Evolutionary conservation across 495 filamentous ascomycete genomes (phyloP).

Genomic region (Aspergillus biplanus): DNA sequence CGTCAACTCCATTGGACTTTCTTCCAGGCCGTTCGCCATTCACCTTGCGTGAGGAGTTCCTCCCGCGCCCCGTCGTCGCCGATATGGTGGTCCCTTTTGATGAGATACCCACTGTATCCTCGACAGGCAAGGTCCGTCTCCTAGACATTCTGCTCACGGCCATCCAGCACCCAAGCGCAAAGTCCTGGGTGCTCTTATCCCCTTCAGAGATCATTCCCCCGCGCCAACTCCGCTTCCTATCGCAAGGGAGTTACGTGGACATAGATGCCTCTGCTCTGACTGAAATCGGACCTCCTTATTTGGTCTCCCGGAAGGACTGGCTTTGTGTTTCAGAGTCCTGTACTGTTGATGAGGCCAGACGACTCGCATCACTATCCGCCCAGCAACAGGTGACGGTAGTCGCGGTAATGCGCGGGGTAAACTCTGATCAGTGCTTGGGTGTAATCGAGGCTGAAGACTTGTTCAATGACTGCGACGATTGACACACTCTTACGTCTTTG

Average conservation of each 20-base stretch:
- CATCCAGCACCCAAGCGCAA: slow-evolving; percentile 48
- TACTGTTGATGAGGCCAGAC: slow-evolving; percentile 37
- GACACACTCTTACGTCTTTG: slow-evolving; percentile 5
- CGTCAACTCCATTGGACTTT: slow-evolving; percentile 40
- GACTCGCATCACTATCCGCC: slow-evolving; percentile 18
- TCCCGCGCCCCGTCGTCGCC: slow-evolving; percentile 26
- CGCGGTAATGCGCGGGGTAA: slow-evolving; percentile 36
- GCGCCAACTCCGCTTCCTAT: slow-evolving; percentile 39
- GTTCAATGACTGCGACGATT: slow-evolving; percentile 26
- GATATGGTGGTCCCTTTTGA: slow-evolving; percentile 36
- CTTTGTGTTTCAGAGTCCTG: slow-evolving; percentile 36
- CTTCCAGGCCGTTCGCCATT: slow-evolving; percentile 23
- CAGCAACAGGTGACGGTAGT: slow-evolving; percentile 32
- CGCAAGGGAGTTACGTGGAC: slow-evolving; percentile 38
- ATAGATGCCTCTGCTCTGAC: slow-evolving; percentile 32
- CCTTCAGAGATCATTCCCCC: slow-evolving; percentile 41
- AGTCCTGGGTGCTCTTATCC: slow-evolving; percentile 49
- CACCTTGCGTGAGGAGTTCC: slow-evolving; percentile 11
- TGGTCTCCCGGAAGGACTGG: slow-evolving; percentile 37
- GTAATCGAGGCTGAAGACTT: slow-evolving; percentile 44
- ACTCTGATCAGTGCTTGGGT: slow-evolving; percentile 34
- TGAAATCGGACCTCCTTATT: slow-evolving; percentile 26
- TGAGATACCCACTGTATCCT: slow-evolving; percentile 44
- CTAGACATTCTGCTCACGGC: slow-evolving; percentile 50
- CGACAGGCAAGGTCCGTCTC: slow-evolving; percentile 38